Base-by-base conservation (phyloP, 2,329 filamentous ascomycete species). In the Blumeria graminis region DNA sequence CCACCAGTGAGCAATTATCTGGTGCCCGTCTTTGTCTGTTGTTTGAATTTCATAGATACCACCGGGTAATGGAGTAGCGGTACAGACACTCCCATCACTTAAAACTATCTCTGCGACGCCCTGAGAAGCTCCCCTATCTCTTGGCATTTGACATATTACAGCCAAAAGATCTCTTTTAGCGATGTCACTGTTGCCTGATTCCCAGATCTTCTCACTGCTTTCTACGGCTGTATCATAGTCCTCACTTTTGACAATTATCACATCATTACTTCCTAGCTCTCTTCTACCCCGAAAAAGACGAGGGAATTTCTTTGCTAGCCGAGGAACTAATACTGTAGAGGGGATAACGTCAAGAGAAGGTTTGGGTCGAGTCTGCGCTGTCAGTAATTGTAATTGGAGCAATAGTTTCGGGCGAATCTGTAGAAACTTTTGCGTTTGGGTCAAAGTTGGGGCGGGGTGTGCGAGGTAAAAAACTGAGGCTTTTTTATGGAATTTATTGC, bases 331-430 rank as follows among this genome's bases (percentile, higher is more conserved):
- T 43, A 82, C 70, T n/a, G 76, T 77, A 1, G 81, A 78, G 0
- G 84, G 82, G 45, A 87, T 75, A n/a, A 86, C 77, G 62, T 90
- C 84, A 60, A 86, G 79, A 3, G 78, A 76, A 0, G 84, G 84
- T 55, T 74, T 73, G 0, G 82, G 81, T 28, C 84, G 76, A 14
- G 71, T 72, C 59, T 78, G 74, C 43, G 73, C 68, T 1, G 75
- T 72, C n/a, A 86, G 66, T 57, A 77, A 74, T 63, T 88, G 84
- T 14, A 89, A 70, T 66, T 90, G 84, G 6, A 89, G 72, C 6
- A 87, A 69, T 16, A 87, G 69, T 55, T 78, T 78, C 10, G 84
- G 82, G 14, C 82, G 77, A 34, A 84, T 72, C 62, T 82, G 77
- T 13, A 83, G 72, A 11, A 68, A 58, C n/a, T 61, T 60, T 64